phyloP scores from a whole-genome alignment of 129 eudicot species.

The Artemisia argyi region DNA sequence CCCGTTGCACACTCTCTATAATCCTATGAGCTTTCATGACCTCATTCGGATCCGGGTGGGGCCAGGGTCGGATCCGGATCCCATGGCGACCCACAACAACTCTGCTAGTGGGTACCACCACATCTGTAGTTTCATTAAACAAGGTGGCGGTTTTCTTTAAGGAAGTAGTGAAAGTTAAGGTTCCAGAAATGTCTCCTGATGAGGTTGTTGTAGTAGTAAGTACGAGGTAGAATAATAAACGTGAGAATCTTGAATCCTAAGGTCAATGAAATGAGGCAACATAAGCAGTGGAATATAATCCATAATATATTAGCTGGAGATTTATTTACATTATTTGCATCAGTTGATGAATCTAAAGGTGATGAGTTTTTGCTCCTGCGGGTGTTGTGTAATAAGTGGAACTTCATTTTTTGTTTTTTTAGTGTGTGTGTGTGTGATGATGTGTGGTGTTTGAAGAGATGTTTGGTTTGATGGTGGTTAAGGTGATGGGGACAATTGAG shows the following conservation, averaged over 20 bases:
- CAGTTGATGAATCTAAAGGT: constrained; percentile 46
- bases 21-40: constrained; percentile 73
- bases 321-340: constrained; percentile 27
- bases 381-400: constrained; percentile 39
- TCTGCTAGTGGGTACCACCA: constrained; percentile 35
- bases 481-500: constrained; percentile 17
- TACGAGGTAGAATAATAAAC: constrained; percentile 58
- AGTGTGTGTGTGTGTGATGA: background rate
- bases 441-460: constrained; percentile 10
- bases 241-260: constrained; percentile 75
- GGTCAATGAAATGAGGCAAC: constrained; percentile 66
- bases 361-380: constrained; percentile 55
- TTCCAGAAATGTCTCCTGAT: constrained; percentile 23
- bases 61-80: constrained; percentile 84
- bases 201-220: constrained; percentile 29
- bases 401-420: constrained; percentile 45
- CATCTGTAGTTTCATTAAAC: background rate
- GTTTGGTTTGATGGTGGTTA: constrained; percentile 9
- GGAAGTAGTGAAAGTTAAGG: constrained; percentile 31
- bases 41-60: constrained; percentile 83
- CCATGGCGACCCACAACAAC: constrained; percentile 91
- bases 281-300: constrained; percentile 55
- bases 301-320: constrained; percentile 58
- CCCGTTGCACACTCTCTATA: constrained; percentile 67
- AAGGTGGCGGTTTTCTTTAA: background rate